A percentile compares a stretch with the other conserved stretches of the same genome.
Evolutionary conservation across 1,139 yeast species (phyloP).

Genomic region (Eremothecium cymbalariae): DNA sequence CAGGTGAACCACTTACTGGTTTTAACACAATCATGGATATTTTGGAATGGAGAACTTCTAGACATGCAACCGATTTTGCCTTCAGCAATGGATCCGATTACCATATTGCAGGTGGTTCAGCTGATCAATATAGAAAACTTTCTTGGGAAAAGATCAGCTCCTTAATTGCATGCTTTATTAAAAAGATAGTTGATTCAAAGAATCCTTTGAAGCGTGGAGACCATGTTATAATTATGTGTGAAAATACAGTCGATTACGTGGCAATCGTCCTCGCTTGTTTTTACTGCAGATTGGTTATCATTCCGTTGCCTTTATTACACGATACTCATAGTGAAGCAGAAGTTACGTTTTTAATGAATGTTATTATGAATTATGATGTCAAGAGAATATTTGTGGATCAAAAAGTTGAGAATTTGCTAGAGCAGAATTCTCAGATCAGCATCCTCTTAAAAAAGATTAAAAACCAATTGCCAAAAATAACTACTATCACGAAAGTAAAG

Average conservation of each 20-base stretch:
- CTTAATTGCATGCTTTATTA: conserved; percentile 55
- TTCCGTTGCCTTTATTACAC: conserved; percentile 75
- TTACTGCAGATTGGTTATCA: conserved; percentile 67
- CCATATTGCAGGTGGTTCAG: conserved; percentile 27
- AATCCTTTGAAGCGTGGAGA: conserved; percentile 56
- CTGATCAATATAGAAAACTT: conserved; percentile 44
- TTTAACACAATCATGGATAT: conserved; percentile 67
- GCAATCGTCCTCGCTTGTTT: conserved; percentile 83
- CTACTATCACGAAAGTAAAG: conserved; percentile 28
- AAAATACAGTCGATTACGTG: conserved; percentile 79
- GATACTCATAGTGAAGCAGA: conserved; percentile 67
- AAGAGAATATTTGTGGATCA: conserved; percentile 67
- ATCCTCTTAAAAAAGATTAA: conserved; percentile 42
- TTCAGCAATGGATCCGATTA: conserved; percentile 48
- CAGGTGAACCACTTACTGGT: conserved; percentile 64
- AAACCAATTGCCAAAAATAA: conserved; percentile 25
- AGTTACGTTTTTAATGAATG: conserved; percentile 55
- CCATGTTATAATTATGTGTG: conserved; percentile 70
- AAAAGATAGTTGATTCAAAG: conserved; percentile 42
- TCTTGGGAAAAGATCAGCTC: conserved; percentile 84
- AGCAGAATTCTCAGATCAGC: conserved; percentile 38
- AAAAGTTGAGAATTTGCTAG: conserved; percentile 64
- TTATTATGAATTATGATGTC: conserved; percentile 63
- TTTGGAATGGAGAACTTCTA: conserved; percentile 67
- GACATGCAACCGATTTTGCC: conserved; percentile 75